A percentile compares a stretch with the other conserved stretches of the same genome.
phyloP scores from a whole-genome alignment of 495 filamentous ascomycete genomes.

The Aspergillus haitiensis region DNA sequence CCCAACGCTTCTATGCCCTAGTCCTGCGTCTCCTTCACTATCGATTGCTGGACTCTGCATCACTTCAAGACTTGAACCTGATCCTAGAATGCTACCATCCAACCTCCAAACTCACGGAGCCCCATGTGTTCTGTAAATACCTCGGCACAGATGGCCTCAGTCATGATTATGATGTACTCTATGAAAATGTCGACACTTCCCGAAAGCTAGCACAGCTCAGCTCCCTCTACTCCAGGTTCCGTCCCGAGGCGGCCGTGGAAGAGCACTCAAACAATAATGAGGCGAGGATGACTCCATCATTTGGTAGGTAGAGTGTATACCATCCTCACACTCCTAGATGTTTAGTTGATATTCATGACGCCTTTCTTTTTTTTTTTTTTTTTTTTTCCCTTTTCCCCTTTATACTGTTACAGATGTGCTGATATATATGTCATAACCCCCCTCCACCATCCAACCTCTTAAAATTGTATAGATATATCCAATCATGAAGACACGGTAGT shows the following conservation, averaged over 20 bases:
- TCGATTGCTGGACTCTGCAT: conserved; percentile 58
- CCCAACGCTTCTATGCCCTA: conserved; percentile 64
- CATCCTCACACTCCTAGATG: neutral
- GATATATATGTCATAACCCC: too few relatives aligned
- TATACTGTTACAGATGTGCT: too few relatives aligned
- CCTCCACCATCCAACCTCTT: conserved; percentile 30
- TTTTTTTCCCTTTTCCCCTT: too few relatives aligned
- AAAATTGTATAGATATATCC: conserved; percentile 28
- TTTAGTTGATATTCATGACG: conserved; percentile 28
- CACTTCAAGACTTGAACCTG: conserved; percentile 59
- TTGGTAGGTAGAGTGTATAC: conserved; percentile 19
- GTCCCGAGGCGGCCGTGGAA: conserved; percentile 53
- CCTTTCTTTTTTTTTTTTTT: neutral
- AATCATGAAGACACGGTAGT: conserved; percentile 10
- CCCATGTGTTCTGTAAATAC: conserved; percentile 68
- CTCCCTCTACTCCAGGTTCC: conserved; percentile 59
- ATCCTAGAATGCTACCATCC: conserved; percentile 80
- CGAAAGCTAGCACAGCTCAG: conserved; percentile 39
- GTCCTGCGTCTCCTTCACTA: conserved; percentile 66
- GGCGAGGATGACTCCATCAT: neutral
- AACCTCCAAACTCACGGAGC: conserved; percentile 63
- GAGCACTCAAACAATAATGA: conserved; percentile 28
- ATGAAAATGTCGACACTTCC: conserved; percentile 33
- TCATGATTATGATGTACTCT: conserved; percentile 43
- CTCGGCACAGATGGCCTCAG: conserved; percentile 56